Conservation (phyloP, 1,284 basidiomycete species). For the Xanthoconium separans region DNA sequence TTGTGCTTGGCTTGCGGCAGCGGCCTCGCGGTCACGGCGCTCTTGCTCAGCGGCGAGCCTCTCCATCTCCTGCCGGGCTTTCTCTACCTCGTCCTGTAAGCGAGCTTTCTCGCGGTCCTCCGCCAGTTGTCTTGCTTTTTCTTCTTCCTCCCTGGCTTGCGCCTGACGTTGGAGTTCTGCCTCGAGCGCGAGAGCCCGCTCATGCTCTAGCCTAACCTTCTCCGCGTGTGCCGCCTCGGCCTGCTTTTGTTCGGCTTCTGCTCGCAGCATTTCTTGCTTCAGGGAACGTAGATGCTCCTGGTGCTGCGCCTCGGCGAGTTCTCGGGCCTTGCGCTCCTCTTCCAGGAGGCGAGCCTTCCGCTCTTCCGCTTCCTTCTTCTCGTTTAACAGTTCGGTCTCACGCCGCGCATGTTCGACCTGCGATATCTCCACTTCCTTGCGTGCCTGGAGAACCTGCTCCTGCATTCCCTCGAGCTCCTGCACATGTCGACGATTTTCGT, state of each 20-base stretch:
- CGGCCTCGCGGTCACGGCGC: slow-evolving; percentile 28
- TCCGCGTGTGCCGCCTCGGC: slow-evolving; percentile 26
- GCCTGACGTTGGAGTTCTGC: slow-evolving; percentile 28
- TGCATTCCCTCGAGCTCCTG: slow-evolving; percentile 27
- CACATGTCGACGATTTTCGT: slow-evolving; percentile 20
- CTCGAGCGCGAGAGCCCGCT: slow-evolving; percentile 33
- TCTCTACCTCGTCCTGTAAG: slow-evolving; percentile 30
- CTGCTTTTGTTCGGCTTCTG: slow-evolving; percentile 26
- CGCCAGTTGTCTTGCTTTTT: slow-evolving; percentile 17
- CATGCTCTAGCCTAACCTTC: slow-evolving; percentile 28
- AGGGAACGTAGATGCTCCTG: slow-evolving; percentile 30
- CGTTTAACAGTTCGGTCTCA: slow-evolving; percentile 26
- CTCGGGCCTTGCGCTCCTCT: slow-evolving; percentile 30
- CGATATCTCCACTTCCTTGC: slow-evolving; percentile 29
- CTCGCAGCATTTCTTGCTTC: slow-evolving; percentile 27
- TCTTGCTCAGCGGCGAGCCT: slow-evolving; percentile 24
- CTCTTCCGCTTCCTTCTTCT: slow-evolving; percentile 26
- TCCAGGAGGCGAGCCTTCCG: slow-evolving; percentile 27
- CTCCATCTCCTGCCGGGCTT: slow-evolving; percentile 27
- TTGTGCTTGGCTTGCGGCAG: slow-evolving; percentile 24
- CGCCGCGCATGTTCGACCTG: slow-evolving; percentile 30
- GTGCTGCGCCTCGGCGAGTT: slow-evolving; percentile 30
- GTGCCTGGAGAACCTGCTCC: slow-evolving; percentile 30
- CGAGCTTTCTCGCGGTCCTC: slow-evolving; percentile 30
- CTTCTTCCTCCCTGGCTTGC: slow-evolving; percentile 28